A percentile compares a stretch with the other conserved stretches of the same genome.
phyloP scores from a whole-genome alignment of 352 stramenopile genomes.

The Globisporangium emineosum region DNA sequence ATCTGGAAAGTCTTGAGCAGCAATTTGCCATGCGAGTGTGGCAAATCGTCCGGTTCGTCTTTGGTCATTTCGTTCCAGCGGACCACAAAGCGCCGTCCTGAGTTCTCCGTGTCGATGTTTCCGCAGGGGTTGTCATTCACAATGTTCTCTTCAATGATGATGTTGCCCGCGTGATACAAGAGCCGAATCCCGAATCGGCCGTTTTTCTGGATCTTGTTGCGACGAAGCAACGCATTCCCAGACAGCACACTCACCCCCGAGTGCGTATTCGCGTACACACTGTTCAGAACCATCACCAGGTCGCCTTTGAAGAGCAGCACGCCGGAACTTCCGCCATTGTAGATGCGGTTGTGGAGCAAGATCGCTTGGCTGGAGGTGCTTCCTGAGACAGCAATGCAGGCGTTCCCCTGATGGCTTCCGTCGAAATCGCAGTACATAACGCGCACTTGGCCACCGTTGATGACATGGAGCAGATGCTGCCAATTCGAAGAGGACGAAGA shows the following conservation, averaged over 20 bases:
- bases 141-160: constrained; percentile 76
- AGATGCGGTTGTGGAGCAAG: constrained; percentile 60
- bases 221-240: constrained; percentile 55
- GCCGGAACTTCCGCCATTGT: constrained; percentile 51
- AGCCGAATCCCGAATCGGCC: constrained; percentile 68
- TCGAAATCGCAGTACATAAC: constrained; percentile 72
- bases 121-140: constrained; percentile 63
- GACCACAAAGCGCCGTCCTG: constrained; percentile 69
- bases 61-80: constrained; percentile 77
- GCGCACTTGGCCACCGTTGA: constrained; percentile 36
- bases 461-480: constrained; percentile 62
- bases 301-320: constrained; percentile 54
- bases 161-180: constrained; percentile 62
- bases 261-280: constrained; percentile 48
- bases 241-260: constrained; percentile 55
- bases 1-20: constrained; percentile 41
- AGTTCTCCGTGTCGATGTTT: constrained; percentile 75
- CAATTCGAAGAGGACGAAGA: constrained; percentile 26
- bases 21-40: constrained; percentile 50
- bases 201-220: constrained; percentile 67
- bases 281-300: constrained; percentile 59
- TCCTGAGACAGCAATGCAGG: constrained; percentile 59
- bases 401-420: constrained; percentile 57
- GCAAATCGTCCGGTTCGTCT: constrained; percentile 45
- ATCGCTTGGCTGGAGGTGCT: constrained; percentile 37